phyloP scores from a whole-genome alignment of 306 rosid genomes.

The Fagus crenata region DNA sequence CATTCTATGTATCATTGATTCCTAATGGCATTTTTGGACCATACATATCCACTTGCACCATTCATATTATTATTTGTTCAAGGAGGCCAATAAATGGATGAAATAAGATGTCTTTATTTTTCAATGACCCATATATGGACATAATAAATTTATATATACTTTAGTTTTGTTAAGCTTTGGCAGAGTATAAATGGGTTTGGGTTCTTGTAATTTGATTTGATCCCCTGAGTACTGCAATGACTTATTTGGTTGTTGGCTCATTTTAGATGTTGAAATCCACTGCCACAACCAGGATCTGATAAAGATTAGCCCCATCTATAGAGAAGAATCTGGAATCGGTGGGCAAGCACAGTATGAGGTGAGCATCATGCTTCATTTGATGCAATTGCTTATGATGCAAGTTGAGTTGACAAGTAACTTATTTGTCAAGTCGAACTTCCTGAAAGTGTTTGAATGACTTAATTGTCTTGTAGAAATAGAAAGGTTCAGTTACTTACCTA shows the following conservation, averaged over 20 bases:
- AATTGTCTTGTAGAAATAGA: not conserved
- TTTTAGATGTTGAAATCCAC: slow-evolving; percentile 64
- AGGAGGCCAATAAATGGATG: not conserved
- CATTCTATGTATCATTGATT: not conserved
- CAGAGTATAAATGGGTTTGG: not conserved
- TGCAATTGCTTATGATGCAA: not conserved
- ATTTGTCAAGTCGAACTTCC: not conserved
- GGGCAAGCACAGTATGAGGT: slow-evolving; percentile 77
- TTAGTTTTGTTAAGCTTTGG: not conserved
- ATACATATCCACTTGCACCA: not conserved
- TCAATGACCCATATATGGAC: not conserved
- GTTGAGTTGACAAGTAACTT: not conserved
- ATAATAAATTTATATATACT: not conserved
- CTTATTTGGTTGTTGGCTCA: slow-evolving; percentile 21
- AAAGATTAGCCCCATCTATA: slow-evolving; percentile 42
- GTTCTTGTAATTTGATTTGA: not conserved
- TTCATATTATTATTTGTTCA: not conserved
- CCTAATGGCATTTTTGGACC: no score
- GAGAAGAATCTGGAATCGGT: slow-evolving; percentile 66
- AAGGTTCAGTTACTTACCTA: not conserved
- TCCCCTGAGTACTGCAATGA: not conserved
- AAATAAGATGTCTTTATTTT: not conserved
- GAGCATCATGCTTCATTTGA: slow-evolving; percentile 16
- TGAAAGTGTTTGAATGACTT: not conserved
- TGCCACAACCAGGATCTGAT: slow-evolving; percentile 55